Percentiles rank a stretch among this genome's conserved stretches.
Conservation (phyloP, 805 yeast species). For the Wickerhamomyces silvicola region DNA sequence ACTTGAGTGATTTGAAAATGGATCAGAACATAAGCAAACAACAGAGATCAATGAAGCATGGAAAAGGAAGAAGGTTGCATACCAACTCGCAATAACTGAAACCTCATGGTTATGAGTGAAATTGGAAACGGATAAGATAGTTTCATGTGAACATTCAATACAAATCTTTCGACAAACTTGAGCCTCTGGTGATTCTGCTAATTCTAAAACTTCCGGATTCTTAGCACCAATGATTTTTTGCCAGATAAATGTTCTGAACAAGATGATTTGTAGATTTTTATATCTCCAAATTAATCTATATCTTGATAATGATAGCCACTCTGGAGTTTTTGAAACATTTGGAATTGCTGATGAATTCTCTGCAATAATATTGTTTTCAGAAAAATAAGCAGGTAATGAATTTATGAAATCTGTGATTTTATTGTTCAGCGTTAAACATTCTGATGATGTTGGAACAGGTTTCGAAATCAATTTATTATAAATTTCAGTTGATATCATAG, state of each 20-base stretch:
- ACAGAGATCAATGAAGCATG: conserved; percentile 58
- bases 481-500: conserved; percentile 40
- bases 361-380: conserved; percentile 32
- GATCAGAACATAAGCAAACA: conserved; percentile 46
- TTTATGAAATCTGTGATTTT: conserved; percentile 34
- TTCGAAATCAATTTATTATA: conserved; percentile 41
- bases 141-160: conserved; percentile 43
- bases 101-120: conserved; percentile 29
- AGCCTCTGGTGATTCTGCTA: conserved; percentile 35
- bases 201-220: conserved; percentile 25
- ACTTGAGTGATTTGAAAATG: conserved; percentile 35
- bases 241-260: conserved; percentile 52
- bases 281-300: conserved; percentile 53
- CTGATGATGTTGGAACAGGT: conserved; percentile 42
- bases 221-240: conserved; percentile 39
- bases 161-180: conserved; percentile 45
- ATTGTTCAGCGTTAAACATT: conserved; percentile 42
- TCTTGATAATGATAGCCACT: conserved; percentile 50
- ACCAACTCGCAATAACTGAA: conserved; percentile 53
- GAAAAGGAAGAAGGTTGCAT: conserved; percentile 55
- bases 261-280: conserved; percentile 46
- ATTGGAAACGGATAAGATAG: conserved; percentile 42
- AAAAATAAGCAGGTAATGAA: conserved; percentile 41
- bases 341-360: conserved; percentile 19
- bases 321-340: conserved; percentile 25